Conservation (phyloP, 2,329 filamentous ascomycete species). For the Diatrype stigma region DNA sequence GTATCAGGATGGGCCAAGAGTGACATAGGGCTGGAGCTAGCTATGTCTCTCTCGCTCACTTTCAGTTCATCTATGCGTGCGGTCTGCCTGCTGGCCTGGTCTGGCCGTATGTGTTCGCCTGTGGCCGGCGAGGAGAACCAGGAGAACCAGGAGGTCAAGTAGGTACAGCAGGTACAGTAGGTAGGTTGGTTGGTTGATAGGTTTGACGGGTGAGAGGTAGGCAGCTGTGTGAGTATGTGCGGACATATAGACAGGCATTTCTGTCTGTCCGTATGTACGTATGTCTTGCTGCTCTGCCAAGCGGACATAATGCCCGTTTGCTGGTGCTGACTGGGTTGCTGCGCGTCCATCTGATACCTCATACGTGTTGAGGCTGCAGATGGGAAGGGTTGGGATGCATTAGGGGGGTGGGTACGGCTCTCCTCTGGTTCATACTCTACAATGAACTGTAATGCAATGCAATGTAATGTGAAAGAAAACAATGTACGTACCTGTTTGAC, state of each 20-base stretch:
- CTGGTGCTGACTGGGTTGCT: neutral
- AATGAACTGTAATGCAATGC: neutral
- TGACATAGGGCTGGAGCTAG: neutral
- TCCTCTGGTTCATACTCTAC: neutral
- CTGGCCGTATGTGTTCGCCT: neutral
- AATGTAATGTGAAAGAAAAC: neutral
- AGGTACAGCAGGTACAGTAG: neutral
- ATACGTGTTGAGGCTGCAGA: neutral
- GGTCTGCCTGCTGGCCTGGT: neutral
- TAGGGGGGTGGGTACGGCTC: neutral
- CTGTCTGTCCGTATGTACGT: neutral
- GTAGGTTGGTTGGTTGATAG: neutral
- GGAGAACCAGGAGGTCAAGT: neutral
- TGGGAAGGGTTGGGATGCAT: neutral
- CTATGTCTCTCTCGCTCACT: too few species aligned
- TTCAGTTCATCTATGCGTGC: neutral
- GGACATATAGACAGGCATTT: neutral
- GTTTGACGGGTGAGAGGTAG: neutral
- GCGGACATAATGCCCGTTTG: neutral
- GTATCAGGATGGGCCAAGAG: neutral
- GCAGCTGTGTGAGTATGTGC: neutral
- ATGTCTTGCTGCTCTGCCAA: conserved; percentile 1
- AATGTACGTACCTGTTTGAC: neutral
- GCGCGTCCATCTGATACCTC: neutral
- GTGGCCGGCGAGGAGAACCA: too few species aligned